phyloP scores from a whole-genome alignment of 2,329 filamentous ascomycete genomes.

The Diaporthe eres region DNA sequence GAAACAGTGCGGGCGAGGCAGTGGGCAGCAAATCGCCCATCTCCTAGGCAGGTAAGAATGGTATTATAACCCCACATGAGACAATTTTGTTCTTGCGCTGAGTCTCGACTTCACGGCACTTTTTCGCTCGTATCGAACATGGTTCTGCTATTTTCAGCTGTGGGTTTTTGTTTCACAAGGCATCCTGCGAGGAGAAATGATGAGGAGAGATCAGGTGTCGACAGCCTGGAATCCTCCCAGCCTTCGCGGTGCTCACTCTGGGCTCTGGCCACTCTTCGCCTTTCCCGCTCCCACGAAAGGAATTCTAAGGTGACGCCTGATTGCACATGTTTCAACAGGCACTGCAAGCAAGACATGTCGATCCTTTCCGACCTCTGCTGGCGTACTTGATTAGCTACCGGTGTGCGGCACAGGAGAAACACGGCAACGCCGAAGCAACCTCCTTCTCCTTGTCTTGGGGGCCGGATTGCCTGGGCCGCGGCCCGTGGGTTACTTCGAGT shows the following conservation, averaged over 20 bases:
- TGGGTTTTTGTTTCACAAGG: slow-evolving; percentile 1
- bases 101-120: background rate
- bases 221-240: background rate
- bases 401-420: background rate
- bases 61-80: background rate
- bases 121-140: background rate
- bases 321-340: slow-evolving; percentile 7
- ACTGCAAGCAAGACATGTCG: background rate
- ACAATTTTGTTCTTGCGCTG: background rate
- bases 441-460: slow-evolving; percentile 33
- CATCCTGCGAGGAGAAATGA: background rate
- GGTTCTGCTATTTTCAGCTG: background rate
- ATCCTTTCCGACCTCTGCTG: background rate
- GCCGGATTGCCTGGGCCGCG: background rate
- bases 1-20: background rate
- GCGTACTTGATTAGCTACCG: background rate
- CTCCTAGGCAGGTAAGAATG: background rate
- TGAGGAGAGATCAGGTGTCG: background rate
- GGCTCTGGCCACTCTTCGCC: background rate
- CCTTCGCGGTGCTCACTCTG: background rate
- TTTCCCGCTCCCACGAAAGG: background rate
- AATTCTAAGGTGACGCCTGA: background rate
- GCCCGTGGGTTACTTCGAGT: background rate
- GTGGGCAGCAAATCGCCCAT: background rate
- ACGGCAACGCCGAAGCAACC: slow-evolving; percentile 25